Evolutionary conservation across 2,329 filamentous ascomycete species (phyloP), one percentile per base, ranked within the genome.

Genomic region (Fusarium aywerte): DNA sequence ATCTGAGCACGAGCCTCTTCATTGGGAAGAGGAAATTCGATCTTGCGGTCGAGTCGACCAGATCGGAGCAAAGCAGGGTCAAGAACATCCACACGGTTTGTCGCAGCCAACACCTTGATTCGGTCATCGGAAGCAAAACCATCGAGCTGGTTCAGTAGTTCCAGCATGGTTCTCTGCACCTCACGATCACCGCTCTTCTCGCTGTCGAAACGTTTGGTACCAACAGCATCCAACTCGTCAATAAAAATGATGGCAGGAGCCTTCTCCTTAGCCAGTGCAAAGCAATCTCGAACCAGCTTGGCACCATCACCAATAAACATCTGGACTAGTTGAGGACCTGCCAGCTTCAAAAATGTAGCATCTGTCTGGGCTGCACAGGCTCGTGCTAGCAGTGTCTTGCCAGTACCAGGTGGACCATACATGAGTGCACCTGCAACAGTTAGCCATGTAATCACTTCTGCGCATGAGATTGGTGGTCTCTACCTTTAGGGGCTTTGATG

Each of bases 281-380:
- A 99, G 81, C 93, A 97, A 82, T 99, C 96, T 60, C 96, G 92
- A 39, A 99, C 96, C 29, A 99, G 87, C 82, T 99, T 99, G 40
- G 96, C 96, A 75, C 96, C 96, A 72, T 99, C 96, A 78, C 96
- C 96, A 38, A 99, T 99, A 79, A 98, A 99, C 96, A 98, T 99
- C 80, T 99, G 96, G 29, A 99, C 96, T 36, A 99, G 89, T 81
- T 99, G 96, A 7, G 96, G 96, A 49, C 96, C 96, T 62, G 96
- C 96, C 58, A 99, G 91, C 81, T 99, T 99, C 77, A 99, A 89
- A 85, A 99, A 99, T 23, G 96, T 99, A 67, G 96, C 96, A 71
- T 99, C 96, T 63, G 96, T 98, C 82, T 99, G 96, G 47, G 96
- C 96, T 7, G 96, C 96, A 79, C 96, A 99, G 62, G 96, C 96